Base-by-base conservation (phyloP, 495 filamentous ascomycete genomes). In the Amphirosellinia nigrospora region DNA sequence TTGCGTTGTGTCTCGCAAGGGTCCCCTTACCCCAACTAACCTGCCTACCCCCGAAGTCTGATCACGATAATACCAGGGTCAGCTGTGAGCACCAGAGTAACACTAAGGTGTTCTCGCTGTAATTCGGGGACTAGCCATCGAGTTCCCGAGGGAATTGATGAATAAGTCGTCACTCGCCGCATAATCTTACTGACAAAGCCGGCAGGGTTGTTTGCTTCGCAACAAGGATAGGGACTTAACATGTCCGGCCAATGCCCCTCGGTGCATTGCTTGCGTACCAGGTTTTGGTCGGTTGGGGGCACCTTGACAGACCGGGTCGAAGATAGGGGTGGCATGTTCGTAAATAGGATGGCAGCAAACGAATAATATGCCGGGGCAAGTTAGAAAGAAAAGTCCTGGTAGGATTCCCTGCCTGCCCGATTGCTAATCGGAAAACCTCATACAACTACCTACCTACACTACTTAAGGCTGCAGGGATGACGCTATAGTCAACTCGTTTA, bases 41-140 rank as follows among this genome's bases (percentile, higher is more conserved):
- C n/a, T 56, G 55, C 28, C 55, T 38, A 68, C 28, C 66, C 50
- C 50, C 55, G 55, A 58, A 28, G 36, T 59, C 21, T 68, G 53
- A n/a, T 60, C 66, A 60, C 66, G 66, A 68, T 68, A 68, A 68
- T 68, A 38, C 55, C 23, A n/a, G 56, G 66, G 26, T 46, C 60
- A 21, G 55, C 15, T 26, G 55, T 68, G n/a, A n/a, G 7, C 43
- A 68, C 66, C 53, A 41, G 53, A 68, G 50, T 19, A 43, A 19
- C 55, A 60, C 39, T 13, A 38, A 21, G 41, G 45, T 60, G 45
- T 60, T 50, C 41, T 68, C 41, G 30, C 39, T 28, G 30, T 60
- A 60, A 53, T 32, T 43, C 23, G 55, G 26, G 9, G 21, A 60
- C 41, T 30, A 60, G 13, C 43, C 48, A 38, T 68, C 52, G 38